Evolutionary conservation across 306 rosid genomes (phyloP), one percentile per base, ranked within the genome.

Genomic region (Cucurbita ficifolia): DNA sequence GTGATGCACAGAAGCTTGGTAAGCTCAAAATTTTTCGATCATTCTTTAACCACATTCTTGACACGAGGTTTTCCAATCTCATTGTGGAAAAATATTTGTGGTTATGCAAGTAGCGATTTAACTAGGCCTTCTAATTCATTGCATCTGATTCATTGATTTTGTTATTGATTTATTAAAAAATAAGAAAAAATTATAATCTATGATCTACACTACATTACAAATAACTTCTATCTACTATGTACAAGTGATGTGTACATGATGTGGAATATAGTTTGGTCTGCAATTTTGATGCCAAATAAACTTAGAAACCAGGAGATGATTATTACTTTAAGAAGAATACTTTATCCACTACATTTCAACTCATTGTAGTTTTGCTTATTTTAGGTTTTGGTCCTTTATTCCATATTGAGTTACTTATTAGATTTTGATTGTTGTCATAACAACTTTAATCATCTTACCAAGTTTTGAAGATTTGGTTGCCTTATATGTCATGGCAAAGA

Each of bases 1-100:
- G 99, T 70, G 99, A 95, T 85, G 99, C 97, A 42, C 97, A 88
- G 78, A 95, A 95, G 72, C 99, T 95, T 55, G 99, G 99, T 95
- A 76, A 86, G 96, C 55, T 4, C 45, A 9, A 35, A 56, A 7
- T 4, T 21, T 74, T 45, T 58, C 21, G 62, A 42, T 43, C 46
- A 29, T 46, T 57, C 51, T 73, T 42, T 29, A 21, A 73, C 55
- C 21, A 2, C 13, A 17, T 40, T 40, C 51, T 39, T 43, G 39
- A 24, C 39, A 22, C 10, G 16, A 18, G 7, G 73, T 12, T 67
- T 67, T 67, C 11, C 73, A 19, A 10, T 39, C 53, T 45, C 52
- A 22, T 12, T 67, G 55, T 19, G 55, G 38, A 67, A 7, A 21
- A 12, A 22, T 68, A 68, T 68, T 12, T 33, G 38, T 68, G 39